Conservation (phyloP, 2,329 filamentous ascomycete species). For the Penicillium thymicola region DNA sequence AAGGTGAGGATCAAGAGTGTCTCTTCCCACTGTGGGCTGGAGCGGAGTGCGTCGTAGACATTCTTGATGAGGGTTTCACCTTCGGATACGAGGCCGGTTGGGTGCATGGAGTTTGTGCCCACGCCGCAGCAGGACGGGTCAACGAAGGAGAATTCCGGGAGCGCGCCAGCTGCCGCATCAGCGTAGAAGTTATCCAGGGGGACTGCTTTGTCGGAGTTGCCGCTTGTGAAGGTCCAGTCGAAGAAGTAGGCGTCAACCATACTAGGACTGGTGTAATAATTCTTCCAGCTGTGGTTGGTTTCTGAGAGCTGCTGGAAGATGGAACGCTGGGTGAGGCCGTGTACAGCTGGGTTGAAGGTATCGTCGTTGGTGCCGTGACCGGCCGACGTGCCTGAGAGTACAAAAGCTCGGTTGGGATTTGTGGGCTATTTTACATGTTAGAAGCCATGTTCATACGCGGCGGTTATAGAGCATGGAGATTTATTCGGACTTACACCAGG, state of each 20-base stretch:
- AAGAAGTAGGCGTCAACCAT: slow-evolving; percentile 34
- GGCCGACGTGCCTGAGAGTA: slow-evolving; percentile 31
- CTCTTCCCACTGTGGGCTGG: slow-evolving; percentile 35
- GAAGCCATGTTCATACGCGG: neutral
- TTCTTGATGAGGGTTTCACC: slow-evolving; percentile 37
- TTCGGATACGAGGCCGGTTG: slow-evolving; percentile 34
- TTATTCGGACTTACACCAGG: slow-evolving; percentile 39
- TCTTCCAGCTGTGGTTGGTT: slow-evolving; percentile 35
- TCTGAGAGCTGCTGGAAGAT: slow-evolving; percentile 43
- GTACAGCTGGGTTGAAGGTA: slow-evolving; percentile 20
- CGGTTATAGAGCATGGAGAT: neutral
- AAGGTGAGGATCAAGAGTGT: slow-evolving; percentile 39
- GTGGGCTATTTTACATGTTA: slow-evolving; percentile 34
- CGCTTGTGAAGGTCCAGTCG: slow-evolving; percentile 33
- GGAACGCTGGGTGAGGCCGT: slow-evolving; percentile 29
- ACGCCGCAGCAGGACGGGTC: slow-evolving; percentile 42
- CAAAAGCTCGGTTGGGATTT: slow-evolving; percentile 42
- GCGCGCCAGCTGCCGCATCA: slow-evolving; percentile 31
- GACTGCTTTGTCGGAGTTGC: slow-evolving; percentile 28
- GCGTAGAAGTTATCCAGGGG: slow-evolving; percentile 35
- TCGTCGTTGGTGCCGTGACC: slow-evolving; percentile 36
- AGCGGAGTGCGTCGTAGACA: slow-evolving; percentile 37
- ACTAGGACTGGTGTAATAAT: slow-evolving; percentile 30
- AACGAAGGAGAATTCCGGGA: slow-evolving; percentile 37
- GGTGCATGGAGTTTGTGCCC: slow-evolving; percentile 38